Conservation (phyloP, 176 grass and related monocot genomes). For the Zizania latifolia region DNA sequence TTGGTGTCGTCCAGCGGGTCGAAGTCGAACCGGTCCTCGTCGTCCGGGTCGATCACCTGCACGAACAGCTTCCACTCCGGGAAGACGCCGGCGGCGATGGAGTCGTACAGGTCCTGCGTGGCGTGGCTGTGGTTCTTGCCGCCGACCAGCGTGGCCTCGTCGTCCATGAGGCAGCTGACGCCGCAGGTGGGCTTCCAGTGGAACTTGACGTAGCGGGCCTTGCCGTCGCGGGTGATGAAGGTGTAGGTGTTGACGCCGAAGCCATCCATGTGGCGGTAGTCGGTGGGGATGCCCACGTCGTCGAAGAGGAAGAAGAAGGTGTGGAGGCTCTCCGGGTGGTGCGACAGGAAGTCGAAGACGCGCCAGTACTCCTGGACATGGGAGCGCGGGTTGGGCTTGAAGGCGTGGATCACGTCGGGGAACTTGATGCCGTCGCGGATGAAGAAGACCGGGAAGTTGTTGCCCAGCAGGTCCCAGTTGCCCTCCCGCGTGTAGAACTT, state of each 20-base stretch:
- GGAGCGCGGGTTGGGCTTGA: conserved; percentile 80
- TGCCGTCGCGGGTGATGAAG: conserved; percentile 55
- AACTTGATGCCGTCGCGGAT: conserved; percentile 93
- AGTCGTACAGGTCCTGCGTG: conserved; percentile 85
- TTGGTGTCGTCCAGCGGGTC: conserved; percentile 96
- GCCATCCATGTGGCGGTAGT: conserved; percentile 90
- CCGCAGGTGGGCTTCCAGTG: conserved; percentile 88
- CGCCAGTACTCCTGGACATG: conserved; percentile 93
- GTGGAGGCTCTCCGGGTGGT: conserved; percentile 81
- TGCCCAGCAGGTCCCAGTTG: conserved; percentile 85
- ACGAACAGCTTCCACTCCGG: conserved; percentile 96
- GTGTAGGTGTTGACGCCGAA: conserved; percentile 96
- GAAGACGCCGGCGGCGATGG: conserved; percentile 61
- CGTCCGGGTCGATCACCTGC: conserved; percentile 79
- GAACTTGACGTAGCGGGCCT: conserved; percentile 68
- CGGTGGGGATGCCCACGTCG: conserved; percentile 66
- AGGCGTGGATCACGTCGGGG: conserved; percentile 89
- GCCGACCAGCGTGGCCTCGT: conserved; percentile 60
- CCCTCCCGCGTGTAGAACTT: conserved; percentile 94
- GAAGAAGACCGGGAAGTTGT: conserved; percentile 98
- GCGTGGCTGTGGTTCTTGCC: conserved; percentile 88
- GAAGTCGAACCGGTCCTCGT: conserved; percentile 59
- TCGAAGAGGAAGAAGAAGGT: conserved; percentile 99
- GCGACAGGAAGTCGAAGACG: conserved; percentile 73
- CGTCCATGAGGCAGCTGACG: conserved; percentile 60